Percentiles rank a stretch among this genome's conserved stretches.
These are phyloP conservation scores for Inga laurina DNA, from an alignment of 306 rosid genomes.

Conservation along the genomic window DNA sequence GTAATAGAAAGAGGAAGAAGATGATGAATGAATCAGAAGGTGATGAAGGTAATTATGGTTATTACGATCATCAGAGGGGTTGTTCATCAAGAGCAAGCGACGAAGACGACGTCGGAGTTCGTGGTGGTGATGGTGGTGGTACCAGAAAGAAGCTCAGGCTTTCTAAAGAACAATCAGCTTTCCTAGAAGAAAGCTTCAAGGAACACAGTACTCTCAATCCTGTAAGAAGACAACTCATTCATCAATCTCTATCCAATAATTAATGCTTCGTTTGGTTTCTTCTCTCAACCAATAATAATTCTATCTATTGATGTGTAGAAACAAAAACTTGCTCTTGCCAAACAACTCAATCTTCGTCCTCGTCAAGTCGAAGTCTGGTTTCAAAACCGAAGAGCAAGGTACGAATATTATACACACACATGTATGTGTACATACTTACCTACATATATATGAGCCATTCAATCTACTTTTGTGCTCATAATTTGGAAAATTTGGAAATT, in stretches of 20 bases:
- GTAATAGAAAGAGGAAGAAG: not conserved
- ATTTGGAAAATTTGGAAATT: not conserved
- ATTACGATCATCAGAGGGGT: constrained; percentile 56
- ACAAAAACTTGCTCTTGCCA: constrained; percentile 88
- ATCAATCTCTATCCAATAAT: not conserved
- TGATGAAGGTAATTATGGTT: constrained; percentile 48
- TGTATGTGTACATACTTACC: not conserved
- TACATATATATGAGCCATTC: not conserved
- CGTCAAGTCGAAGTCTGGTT: constrained; percentile 99
- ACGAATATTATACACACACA: not conserved
- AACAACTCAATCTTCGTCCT: constrained; percentile 84
- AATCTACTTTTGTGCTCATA: not conserved
- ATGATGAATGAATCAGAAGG: constrained; percentile 43
- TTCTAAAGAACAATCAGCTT: constrained; percentile 91
- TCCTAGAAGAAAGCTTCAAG: constrained; percentile 96
- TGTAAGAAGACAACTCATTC: constrained; percentile 30
- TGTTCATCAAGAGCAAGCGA: constrained; percentile 74
- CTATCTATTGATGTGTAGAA: constrained; percentile 48
- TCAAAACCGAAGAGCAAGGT: constrained; percentile 98
- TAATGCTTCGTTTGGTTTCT: not conserved
- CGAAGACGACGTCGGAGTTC: constrained; percentile 84
- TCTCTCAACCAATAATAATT: not conserved
- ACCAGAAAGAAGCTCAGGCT: constrained; percentile 88
- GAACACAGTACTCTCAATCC: constrained; percentile 93
- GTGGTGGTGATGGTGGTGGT: constrained; percentile 40